Conservation (phyloP, 108 stramenopile species). For the Schizochytrium sp. region DNA sequence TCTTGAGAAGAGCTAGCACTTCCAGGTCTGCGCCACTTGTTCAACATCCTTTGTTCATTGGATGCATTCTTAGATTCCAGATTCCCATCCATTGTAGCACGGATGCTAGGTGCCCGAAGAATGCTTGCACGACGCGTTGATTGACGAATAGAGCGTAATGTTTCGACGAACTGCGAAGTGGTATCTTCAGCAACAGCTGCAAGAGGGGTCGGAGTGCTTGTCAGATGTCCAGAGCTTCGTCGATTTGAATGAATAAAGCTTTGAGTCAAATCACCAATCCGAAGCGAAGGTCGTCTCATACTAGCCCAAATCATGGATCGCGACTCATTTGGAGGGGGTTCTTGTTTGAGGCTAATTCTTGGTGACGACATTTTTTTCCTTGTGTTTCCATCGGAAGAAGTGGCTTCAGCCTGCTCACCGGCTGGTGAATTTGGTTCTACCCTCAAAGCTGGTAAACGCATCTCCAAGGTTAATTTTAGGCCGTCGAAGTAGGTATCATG, state of each 20-base stretch:
- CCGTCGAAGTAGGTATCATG: not conserved
- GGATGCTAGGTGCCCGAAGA: not conserved
- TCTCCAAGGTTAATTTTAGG: not conserved
- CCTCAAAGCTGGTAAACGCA: not conserved
- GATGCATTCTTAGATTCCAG: not conserved
- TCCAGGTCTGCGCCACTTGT: not conserved
- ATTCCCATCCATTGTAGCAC: not conserved
- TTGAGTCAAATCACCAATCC: no score
- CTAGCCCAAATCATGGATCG: not conserved
- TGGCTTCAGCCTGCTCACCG: no score
- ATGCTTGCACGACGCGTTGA: not conserved
- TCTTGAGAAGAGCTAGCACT: no score
- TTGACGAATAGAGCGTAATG: slow-evolving; percentile 17
- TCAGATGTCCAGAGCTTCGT: not conserved
- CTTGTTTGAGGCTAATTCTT: not conserved
- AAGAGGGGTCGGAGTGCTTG: not conserved
- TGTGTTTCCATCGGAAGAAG: no score
- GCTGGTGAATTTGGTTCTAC: not conserved
- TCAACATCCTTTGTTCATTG: not conserved
- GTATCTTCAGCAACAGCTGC: not conserved
- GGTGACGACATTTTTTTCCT: not conserved
- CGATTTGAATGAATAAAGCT: not conserved
- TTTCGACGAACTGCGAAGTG: not conserved
- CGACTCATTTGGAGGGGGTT: not conserved
- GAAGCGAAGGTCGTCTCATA: not conserved